A percentile compares a stretch with the other conserved stretches of the same genome.
Evolutionary conservation across 768 basidiomycete genomes (phyloP).

Genomic region (button mushroom (Agaricus bisporus)): DNA sequence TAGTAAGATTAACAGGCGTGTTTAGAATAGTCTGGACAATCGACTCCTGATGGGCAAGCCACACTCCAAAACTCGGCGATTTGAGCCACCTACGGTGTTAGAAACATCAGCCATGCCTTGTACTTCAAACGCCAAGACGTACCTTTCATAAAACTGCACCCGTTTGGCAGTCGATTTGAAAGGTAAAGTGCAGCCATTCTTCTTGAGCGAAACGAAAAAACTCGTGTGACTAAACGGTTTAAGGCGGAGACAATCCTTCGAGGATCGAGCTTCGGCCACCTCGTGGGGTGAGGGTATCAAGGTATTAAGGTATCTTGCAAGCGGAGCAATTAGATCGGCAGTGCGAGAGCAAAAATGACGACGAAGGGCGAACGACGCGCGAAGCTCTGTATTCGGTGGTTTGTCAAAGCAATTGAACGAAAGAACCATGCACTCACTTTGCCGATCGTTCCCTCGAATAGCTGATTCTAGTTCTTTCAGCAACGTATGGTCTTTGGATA

Average conservation of each 20-base stretch:
- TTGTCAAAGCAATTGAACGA: constrained; percentile 9
- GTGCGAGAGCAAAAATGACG: constrained; percentile 84
- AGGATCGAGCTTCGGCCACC: constrained; percentile 28
- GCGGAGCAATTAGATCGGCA: constrained; percentile 78
- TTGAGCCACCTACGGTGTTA: constrained; percentile 47
- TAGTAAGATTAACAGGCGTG: constrained; percentile 8
- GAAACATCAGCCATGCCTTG: background rate
- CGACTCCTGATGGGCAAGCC: constrained; percentile 73
- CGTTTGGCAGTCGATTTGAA: constrained; percentile 64
- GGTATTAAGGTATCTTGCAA: constrained; percentile 87
- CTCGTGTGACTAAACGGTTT: constrained; percentile 64
- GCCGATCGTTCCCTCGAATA: constrained; percentile 37
- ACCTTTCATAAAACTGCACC: constrained; percentile 67
- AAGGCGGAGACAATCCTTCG: constrained; percentile 34
- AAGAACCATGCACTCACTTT: constrained; percentile 37
- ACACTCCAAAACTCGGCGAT: constrained; percentile 71
- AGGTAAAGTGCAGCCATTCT: constrained; percentile 64
- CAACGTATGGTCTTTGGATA: constrained; percentile 75
- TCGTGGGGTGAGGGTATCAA: constrained; percentile 72
- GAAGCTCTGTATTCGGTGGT: constrained; percentile 37
- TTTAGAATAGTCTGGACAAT: constrained; percentile 56
- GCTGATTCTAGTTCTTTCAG: constrained; percentile 70
- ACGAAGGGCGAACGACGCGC: constrained; percentile 61
- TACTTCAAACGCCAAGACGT: background rate
- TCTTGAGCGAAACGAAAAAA: constrained; percentile 70